phyloP scores from a whole-genome alignment of 768 basidiomycete species.

The Gymnopilus junonius region DNA sequence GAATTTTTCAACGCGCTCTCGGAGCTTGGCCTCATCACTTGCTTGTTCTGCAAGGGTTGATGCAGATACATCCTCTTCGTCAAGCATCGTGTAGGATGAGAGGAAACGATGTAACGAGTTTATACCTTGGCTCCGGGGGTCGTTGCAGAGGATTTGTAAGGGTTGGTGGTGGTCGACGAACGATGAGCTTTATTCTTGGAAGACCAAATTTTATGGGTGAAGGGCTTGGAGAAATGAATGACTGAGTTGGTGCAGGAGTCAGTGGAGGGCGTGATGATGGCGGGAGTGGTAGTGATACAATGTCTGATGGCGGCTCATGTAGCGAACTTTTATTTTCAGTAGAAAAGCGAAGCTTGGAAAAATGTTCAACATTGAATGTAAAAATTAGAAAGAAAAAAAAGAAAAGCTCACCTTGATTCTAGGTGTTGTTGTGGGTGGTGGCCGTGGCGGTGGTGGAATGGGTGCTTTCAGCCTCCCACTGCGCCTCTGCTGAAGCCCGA shows the following conservation, averaged over 20 bases:
- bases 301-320: not conserved
- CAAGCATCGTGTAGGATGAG: constrained; percentile 62
- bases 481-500: constrained; percentile 5
- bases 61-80: constrained; percentile 39
- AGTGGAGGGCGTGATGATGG: constrained; percentile 1
- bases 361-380: not conserved
- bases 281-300: not conserved
- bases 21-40: constrained; percentile 35
- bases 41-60: constrained; percentile 36
- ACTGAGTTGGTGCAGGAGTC: constrained; percentile 14
- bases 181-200: constrained; percentile 69
- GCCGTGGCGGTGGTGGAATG: not conserved
- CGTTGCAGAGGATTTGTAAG: constrained; percentile 72
- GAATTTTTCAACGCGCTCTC: constrained; percentile 37
- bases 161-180: constrained; percentile 62
- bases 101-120: constrained; percentile 62
- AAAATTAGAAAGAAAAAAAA: not conserved
- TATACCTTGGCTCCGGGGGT: constrained; percentile 55
- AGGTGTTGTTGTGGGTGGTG: not conserved
- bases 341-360: constrained; percentile 7
- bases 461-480: constrained; percentile 12
- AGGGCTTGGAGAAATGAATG: not conserved
- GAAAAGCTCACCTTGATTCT: constrained; percentile 14
- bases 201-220: constrained; percentile 40
- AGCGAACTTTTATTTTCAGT: not conserved